Base-by-base conservation (phyloP, 768 basidiomycete species). In the Lactifluus echinatus region DNA sequence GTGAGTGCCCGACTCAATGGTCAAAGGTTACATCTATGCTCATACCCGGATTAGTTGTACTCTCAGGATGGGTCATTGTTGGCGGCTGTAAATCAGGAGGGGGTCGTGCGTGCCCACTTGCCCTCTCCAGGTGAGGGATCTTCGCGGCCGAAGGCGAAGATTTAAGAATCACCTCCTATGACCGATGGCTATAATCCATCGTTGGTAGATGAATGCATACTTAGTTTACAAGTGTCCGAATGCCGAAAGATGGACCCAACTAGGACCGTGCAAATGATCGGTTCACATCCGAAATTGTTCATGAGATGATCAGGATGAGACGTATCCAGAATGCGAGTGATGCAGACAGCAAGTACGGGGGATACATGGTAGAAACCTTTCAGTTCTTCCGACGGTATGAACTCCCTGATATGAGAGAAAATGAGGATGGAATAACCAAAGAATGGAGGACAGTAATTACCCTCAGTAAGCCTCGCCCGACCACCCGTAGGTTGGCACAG, bases 401-500 rank as follows among this genome's bases (percentile, higher is more conserved):
- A 76, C 87, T 94, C 63, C 95, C 93, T 95, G 70, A 34, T 48
- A 12, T 56, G 51, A 33, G 52, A 47, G 57, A 60, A 14, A 21
- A 48, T 55, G 63, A 45, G 64, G 63, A 36, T 45, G 48, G 17
- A 26, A 19, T 29, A 12, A 46, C 37, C 56, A 49, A 53, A 36
- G 33, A 46, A 50, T 48, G 19, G 52, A 7, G 47, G 50, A 46
- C 43, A 28, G 21, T 40, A 73, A 87, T 66, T 70, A 96, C 95
- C 96, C 78, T 99, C 96, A 55, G 95, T 97, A 75, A 99, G 76
- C 70, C 93, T 85, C 64, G 94, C 94, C 79, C 87, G 95, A 76
- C 96, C 96, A 77, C 96, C 94, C 33, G 93, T 95, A 53, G 95
- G 95, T 73, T 97, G 95, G 83, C 94, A 97, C 65, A 99, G 80